These are phyloP conservation scores for Pulicaria dysenterica DNA, from an alignment of 129 eudicot genomes.

Conservation along the genomic window DNA sequence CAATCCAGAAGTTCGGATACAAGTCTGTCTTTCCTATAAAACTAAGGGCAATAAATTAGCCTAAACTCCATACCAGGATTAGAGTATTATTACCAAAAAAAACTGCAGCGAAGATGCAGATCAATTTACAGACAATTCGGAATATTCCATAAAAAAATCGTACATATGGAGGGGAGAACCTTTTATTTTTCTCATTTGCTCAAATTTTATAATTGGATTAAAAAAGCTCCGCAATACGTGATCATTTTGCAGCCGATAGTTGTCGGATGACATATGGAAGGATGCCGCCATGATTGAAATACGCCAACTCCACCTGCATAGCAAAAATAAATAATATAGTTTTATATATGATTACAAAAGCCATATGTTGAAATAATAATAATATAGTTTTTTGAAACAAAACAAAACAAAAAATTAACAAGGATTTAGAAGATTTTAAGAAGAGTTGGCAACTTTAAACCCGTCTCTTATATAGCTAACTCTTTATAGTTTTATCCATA, in stretches of 20 bases:
- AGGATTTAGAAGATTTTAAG: not conserved
- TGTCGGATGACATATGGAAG: constrained; percentile 80
- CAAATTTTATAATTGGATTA: constrained; percentile 36
- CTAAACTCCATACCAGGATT: constrained; percentile 2
- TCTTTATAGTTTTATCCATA: not conserved
- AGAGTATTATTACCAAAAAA: constrained; percentile 34
- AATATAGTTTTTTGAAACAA: not conserved
- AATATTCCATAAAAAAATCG: constrained; percentile 19
- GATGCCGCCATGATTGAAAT: constrained; percentile 84
- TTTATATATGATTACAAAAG: too few species aligned
- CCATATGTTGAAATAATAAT: too few species aligned
- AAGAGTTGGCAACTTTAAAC: not conserved
- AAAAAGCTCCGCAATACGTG: constrained; percentile 14
- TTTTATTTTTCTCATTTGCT: constrained; percentile 38
- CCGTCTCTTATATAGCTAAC: not conserved
- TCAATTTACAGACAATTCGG: constrained; percentile 11
- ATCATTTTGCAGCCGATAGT: constrained; percentile 42
- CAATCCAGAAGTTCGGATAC: not conserved
- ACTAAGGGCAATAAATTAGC: constrained; percentile 6
- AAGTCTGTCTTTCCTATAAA: constrained; percentile 6
- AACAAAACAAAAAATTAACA: not conserved
- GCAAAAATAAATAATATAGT: too few species aligned
- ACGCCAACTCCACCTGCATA: constrained; percentile 75
- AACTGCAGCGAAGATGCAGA: constrained; percentile 26
- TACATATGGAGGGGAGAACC: constrained; percentile 16